These are phyloP conservation scores for Papiliotrema flavescens DNA, from an alignment of 1,284 basidiomycete species.

Conservation along the genomic window DNA sequence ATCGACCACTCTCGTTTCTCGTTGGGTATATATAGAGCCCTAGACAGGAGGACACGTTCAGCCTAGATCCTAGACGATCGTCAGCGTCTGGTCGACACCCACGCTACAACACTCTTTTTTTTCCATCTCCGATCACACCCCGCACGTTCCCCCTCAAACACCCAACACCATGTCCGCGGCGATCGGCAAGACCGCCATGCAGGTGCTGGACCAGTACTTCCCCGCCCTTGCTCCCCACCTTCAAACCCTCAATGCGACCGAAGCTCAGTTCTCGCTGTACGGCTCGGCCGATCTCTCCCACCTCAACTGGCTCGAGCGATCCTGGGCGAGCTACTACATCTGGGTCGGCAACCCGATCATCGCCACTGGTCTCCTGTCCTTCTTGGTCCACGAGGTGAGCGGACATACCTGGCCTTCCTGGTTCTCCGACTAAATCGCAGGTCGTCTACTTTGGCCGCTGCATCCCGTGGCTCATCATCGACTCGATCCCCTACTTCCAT, in stretches of 20 bases:
- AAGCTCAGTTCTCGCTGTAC: constrained; percentile 45
- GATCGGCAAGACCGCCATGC: constrained; percentile 32
- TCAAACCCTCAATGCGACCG: constrained; percentile 40
- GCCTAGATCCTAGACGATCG: too few relatives aligned
- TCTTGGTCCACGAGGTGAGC: constrained; percentile 82
- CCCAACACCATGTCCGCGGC: constrained; percentile 14
- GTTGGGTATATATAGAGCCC: too few relatives aligned
- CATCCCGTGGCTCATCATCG: constrained; percentile 94
- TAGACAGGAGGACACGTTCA: too few relatives aligned
- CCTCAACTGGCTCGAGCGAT: constrained; percentile 69
- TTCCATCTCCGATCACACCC: background rate
- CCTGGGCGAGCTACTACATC: constrained; percentile 80
- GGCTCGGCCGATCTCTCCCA: constrained; percentile 57
- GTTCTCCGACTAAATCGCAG: constrained; percentile 49
- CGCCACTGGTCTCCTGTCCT: constrained; percentile 91
- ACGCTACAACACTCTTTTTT: background rate
- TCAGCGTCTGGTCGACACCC: too few relatives aligned
- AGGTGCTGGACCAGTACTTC: constrained; percentile 40
- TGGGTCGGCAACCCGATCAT: constrained; percentile 85
- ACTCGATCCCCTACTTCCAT: constrained; percentile 87
- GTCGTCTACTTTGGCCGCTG: constrained; percentile 95
- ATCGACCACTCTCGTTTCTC: too few relatives aligned
- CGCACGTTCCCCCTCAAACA: background rate
- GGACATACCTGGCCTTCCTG: background rate
- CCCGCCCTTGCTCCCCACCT: constrained; percentile 40